Evolutionary conservation across 2,329 filamentous ascomycete genomes (phyloP).

Genomic region (Pyrenochaeta sp.): DNA sequence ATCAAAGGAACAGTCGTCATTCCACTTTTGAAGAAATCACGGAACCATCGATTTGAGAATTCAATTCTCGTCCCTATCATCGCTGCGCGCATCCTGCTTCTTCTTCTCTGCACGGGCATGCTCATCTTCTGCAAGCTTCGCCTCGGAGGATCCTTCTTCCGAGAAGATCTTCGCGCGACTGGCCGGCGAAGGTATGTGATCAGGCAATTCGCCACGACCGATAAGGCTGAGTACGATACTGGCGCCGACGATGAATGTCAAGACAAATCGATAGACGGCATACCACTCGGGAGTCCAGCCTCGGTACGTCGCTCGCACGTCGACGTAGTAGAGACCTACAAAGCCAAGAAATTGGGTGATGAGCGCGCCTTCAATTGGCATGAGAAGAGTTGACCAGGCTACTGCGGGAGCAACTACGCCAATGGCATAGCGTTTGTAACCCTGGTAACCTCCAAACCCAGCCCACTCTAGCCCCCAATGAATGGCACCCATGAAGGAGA

Average conservation of each 20-base stretch:
- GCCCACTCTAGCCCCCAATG: constrained; percentile 94
- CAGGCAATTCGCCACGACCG: constrained; percentile 78
- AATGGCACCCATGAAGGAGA: constrained; percentile 91
- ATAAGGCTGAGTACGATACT: constrained; percentile 83
- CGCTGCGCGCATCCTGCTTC: constrained; percentile 25
- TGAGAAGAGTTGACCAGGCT: constrained; percentile 88
- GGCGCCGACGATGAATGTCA: constrained; percentile 87
- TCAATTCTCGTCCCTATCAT: background rate
- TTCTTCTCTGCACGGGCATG: constrained; percentile 29
- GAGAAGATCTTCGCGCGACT: constrained; percentile 61
- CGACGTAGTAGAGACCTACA: constrained; percentile 84
- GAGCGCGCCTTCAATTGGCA: constrained; percentile 85
- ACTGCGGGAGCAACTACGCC: constrained; percentile 81
- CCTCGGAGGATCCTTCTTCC: constrained; percentile 30
- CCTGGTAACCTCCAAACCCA: constrained; percentile 70
- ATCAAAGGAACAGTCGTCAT: no score
- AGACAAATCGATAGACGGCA: constrained; percentile 85
- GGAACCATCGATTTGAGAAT: no score
- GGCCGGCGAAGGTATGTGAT: constrained; percentile 55
- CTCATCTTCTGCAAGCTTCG: constrained; percentile 43
- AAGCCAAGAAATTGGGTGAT: constrained; percentile 88
- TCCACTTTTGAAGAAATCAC: no score
- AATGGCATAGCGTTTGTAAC: constrained; percentile 82
- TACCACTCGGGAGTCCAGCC: constrained; percentile 91
- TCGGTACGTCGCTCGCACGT: constrained; percentile 72